A percentile compares a stretch with the other conserved stretches of the same genome.
These are phyloP conservation scores for Cyclotella atomus DNA, from an alignment of 108 stramenopile species.

Conservation along the genomic window DNA sequence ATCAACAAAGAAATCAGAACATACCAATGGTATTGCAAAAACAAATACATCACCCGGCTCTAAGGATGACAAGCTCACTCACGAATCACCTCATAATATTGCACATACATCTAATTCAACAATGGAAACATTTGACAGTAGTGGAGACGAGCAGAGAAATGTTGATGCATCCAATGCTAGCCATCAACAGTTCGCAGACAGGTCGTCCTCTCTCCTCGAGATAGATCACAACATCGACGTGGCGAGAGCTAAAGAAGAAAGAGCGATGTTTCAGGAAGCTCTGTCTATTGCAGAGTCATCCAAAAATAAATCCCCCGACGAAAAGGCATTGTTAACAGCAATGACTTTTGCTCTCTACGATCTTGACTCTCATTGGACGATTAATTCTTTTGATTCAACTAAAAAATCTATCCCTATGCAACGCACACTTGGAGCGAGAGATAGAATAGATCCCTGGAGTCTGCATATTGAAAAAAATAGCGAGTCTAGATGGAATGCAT, in stretches of 20 bases:
- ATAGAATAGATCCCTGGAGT: neutral
- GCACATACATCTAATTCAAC: neutral
- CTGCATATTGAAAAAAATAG: too few relatives aligned
- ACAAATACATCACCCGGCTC: neutral
- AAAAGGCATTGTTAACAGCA: constrained; percentile 8
- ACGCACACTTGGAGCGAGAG: constrained; percentile 19
- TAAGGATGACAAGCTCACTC: neutral
- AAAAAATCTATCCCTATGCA: neutral
- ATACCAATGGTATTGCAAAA: neutral
- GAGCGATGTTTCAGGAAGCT: constrained; percentile 3
- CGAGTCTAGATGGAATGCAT: too few relatives aligned
- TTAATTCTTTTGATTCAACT: constrained; percentile 3
- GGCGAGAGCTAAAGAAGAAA: constrained; percentile 2
- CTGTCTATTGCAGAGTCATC: constrained; percentile 3
- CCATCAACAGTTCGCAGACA: neutral
- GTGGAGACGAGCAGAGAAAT: neutral
- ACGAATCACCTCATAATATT: neutral
- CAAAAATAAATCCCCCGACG: neutral
- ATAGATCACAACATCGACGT: neutral
- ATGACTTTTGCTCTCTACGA: constrained; percentile 18
- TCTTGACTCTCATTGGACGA: constrained; percentile 32
- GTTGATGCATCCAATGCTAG: neutral
- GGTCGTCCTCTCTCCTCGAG: neutral
- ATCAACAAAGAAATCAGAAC: neutral
- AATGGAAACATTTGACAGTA: neutral